Percentiles rank a stretch among this genome's conserved stretches.
Evolutionary conservation across 148 eudicot genomes (phyloP).

Genomic region (Nepenthes gracilis): DNA sequence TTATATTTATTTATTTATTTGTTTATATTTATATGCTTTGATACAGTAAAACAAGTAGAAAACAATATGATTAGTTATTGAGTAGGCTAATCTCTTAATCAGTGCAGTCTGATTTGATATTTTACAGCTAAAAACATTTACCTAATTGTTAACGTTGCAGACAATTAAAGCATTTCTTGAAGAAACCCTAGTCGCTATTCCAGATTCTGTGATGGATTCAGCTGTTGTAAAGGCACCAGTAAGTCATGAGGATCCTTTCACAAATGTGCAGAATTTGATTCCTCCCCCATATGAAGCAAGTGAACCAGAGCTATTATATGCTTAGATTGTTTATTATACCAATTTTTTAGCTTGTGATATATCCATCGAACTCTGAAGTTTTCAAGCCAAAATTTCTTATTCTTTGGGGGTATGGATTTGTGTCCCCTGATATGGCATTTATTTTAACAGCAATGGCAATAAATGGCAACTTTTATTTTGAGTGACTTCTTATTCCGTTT

Average conservation of each 20-base stretch:
- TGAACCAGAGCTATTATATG: constrained; percentile 43
- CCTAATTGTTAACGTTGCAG: constrained; percentile 27
- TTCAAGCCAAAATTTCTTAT: too few species aligned
- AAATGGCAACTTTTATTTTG: too few species aligned
- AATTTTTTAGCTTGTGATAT: background rate
- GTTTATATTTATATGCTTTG: too few species aligned
- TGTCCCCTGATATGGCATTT: too few species aligned
- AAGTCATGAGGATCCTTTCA: constrained; percentile 42
- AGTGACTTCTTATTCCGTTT: too few species aligned
- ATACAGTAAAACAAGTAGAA: too few species aligned
- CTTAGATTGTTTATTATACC: constrained; percentile 22
- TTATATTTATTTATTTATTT: too few species aligned
- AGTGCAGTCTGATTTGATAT: background rate
- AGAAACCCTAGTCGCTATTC: constrained; percentile 60
- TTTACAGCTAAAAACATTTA: background rate
- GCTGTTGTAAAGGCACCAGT: constrained; percentile 35
- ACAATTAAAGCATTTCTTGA: constrained; percentile 67
- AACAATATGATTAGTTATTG: too few species aligned
- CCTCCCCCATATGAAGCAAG: constrained; percentile 57
- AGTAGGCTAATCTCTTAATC: too few species aligned
- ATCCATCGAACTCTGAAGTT: too few species aligned
- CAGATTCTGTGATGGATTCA: constrained; percentile 82
- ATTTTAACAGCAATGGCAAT: too few species aligned
- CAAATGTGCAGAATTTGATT: constrained; percentile 36
- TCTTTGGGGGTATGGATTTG: too few species aligned